Percentiles rank a stretch among this genome's conserved stretches.
phyloP scores from a whole-genome alignment of 495 filamentous ascomycete genomes.

The Penicillium mononematosum region DNA sequence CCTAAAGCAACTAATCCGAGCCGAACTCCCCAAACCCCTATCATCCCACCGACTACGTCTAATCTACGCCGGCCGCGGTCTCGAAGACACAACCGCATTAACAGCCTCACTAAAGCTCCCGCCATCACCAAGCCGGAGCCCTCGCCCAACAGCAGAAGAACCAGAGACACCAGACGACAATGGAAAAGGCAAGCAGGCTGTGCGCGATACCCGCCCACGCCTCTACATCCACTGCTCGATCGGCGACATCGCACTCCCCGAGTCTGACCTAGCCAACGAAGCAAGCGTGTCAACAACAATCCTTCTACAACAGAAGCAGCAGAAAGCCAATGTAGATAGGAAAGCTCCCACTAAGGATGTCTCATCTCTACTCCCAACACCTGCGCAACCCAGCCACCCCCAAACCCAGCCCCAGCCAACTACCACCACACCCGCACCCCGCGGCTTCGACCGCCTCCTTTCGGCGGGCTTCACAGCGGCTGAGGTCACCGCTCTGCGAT shows the following conservation, averaged over 20 bases:
- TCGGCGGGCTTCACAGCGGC: conserved; percentile 72
- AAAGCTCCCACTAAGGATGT: background rate
- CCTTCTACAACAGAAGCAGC: conserved; percentile 21
- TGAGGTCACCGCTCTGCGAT: conserved; percentile 77
- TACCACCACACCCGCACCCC: conserved; percentile 61
- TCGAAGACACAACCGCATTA: conserved; percentile 68
- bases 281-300: conserved; percentile 46
- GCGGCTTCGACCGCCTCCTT: conserved; percentile 87
- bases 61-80: conserved; percentile 82
- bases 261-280: conserved; percentile 68
- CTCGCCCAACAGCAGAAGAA: conserved; percentile 19
- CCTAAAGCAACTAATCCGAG: conserved; percentile 79
- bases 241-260: conserved; percentile 60
- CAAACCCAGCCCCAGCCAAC: conserved; percentile 17
- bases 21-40: conserved; percentile 60
- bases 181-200: conserved; percentile 56
- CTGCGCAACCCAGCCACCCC: background rate
- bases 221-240: conserved; percentile 92
- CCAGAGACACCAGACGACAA: conserved; percentile 40
- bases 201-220: conserved; percentile 45
- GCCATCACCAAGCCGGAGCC: conserved; percentile 45
- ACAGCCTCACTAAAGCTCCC: conserved; percentile 62
- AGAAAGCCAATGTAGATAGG: conserved; percentile 5
- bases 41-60: conserved; percentile 71
- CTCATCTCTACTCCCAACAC: conserved; percentile 6